phyloP scores from a whole-genome alignment of 352 stramenopile species.

The Elongisporangium prolatum region DNA sequence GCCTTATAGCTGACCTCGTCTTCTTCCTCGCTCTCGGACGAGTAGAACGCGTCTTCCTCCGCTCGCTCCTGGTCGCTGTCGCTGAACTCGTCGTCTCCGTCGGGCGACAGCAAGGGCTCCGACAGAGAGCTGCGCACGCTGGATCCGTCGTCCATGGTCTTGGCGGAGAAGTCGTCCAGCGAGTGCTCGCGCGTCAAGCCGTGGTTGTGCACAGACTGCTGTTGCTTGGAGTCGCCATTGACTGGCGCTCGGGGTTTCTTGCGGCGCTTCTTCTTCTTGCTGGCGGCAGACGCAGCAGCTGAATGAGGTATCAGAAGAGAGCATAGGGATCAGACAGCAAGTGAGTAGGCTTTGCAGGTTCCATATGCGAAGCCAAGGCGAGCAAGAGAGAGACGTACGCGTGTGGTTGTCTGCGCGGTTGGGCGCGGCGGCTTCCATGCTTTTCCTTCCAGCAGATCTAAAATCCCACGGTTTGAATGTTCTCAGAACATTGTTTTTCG shows the following conservation, averaged over 20 bases:
- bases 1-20: slow-evolving; percentile 94
- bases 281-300: not conserved
- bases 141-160: slow-evolving; percentile 7
- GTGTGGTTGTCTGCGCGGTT: not conserved
- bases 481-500: not conserved
- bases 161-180: slow-evolving; percentile 20
- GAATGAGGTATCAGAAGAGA: not conserved
- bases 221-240: not conserved
- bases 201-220: not conserved
- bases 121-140: slow-evolving; percentile 21
- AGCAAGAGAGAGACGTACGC: not conserved
- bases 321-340: not conserved
- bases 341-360: not conserved
- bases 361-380: not conserved
- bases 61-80: slow-evolving; percentile 1
- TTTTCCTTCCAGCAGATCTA: not conserved
- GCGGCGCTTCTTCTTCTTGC: slow-evolving; percentile 17
- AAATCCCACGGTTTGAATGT: not conserved
- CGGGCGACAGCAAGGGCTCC: not conserved
- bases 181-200: slow-evolving; percentile 8
- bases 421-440: not conserved
- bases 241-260: slow-evolving; percentile 11
- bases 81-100: slow-evolving; percentile 11
- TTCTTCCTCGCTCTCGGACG: slow-evolving; percentile 87
- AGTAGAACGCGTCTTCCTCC: slow-evolving; percentile 73